phyloP scores from a whole-genome alignment of 2,329 filamentous ascomycete species.

The Xylariaceae sp. region DNA sequence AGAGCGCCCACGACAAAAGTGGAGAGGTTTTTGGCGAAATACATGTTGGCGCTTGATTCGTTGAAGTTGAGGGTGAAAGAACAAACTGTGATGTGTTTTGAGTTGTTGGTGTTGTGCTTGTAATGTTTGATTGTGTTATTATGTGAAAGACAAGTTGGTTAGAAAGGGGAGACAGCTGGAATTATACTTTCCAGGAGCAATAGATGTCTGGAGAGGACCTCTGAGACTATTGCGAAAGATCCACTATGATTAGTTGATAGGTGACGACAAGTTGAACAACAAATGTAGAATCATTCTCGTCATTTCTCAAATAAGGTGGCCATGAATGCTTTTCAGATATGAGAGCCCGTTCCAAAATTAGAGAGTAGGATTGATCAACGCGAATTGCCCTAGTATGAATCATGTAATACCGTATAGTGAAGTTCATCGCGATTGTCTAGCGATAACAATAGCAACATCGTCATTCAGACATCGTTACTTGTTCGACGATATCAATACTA shows the following conservation, averaged over 20 bases:
- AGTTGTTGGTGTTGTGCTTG: neutral
- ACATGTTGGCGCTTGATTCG: neutral
- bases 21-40: conserved; percentile 9
- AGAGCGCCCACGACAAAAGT: conserved; percentile 4
- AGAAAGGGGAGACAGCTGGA: neutral
- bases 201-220: neutral
- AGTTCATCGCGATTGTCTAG: neutral
- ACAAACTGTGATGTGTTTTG: neutral
- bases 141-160: neutral
- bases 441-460: neutral
- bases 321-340: too few relatives aligned
- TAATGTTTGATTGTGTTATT: neutral
- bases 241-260: neutral
- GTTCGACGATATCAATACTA: neutral
- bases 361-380: conserved; percentile 6
- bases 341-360: neutral
- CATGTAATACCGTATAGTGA: too few relatives aligned
- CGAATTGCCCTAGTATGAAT: too few relatives aligned
- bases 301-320: too few relatives aligned
- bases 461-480: neutral
- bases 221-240: neutral
- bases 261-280: neutral
- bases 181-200: neutral
- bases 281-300: neutral
- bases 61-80: neutral